Evolutionary conservation across 2,329 filamentous ascomycete genomes (phyloP).

Genomic region (Neofusicoccum umdonicola): DNA sequence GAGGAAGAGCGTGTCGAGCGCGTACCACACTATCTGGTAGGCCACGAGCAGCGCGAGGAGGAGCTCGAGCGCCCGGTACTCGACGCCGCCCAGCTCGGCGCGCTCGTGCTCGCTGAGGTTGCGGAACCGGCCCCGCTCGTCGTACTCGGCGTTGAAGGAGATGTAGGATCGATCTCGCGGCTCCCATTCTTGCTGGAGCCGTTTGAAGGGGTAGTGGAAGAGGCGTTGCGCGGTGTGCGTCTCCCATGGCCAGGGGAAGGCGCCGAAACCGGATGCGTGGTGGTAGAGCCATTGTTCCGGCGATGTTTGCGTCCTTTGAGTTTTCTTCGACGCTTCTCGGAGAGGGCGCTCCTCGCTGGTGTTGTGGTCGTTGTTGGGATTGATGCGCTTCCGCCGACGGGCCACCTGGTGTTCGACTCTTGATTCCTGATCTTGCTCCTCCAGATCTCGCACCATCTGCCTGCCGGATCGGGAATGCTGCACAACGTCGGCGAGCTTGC

Average conservation of each 20-base stretch:
- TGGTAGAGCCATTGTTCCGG: conserved; percentile 25
- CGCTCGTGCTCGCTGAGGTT: conserved; percentile 43
- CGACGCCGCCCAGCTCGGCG: conserved; percentile 42
- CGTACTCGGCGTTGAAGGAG: conserved; percentile 31
- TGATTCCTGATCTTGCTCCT: conserved; percentile 19
- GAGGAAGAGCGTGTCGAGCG: conserved; percentile 19
- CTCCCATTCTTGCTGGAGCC: conserved; percentile 24
- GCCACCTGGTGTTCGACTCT: neutral
- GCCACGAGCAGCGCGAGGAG: conserved; percentile 19
- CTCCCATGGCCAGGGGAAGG: conserved; percentile 33
- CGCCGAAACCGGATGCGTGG: conserved; percentile 28
- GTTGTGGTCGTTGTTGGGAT: neutral
- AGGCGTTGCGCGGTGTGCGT: conserved; percentile 25
- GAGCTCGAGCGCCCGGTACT: conserved; percentile 36
- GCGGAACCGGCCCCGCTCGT: conserved; percentile 31
- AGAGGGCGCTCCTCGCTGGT: neutral
- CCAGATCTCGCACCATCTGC: conserved; percentile 27
- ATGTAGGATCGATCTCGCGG: conserved; percentile 30
- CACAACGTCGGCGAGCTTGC: conserved; percentile 29
- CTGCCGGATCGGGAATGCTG: conserved; percentile 28
- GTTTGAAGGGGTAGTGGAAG: conserved; percentile 24
- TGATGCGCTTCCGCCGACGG: neutral
- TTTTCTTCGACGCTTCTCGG: neutral
- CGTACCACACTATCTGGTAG: conserved; percentile 34
- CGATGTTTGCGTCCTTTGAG: neutral